Base-by-base conservation (phyloP, 768 basidiomycete species). In the Cystoderma amianthinum region DNA sequence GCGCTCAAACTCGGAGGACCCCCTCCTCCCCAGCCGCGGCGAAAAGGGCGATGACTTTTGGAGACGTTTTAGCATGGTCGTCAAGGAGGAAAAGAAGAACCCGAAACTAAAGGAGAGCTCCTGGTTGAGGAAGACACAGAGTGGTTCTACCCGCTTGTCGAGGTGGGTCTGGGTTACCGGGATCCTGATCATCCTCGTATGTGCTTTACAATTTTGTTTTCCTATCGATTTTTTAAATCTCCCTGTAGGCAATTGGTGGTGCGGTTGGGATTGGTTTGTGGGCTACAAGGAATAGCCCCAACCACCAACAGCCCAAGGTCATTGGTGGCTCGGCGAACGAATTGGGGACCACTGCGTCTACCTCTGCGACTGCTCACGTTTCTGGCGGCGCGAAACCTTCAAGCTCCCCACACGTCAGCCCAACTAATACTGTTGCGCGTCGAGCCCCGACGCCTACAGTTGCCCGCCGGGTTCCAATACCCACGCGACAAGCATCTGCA, bases 41-140 rank as follows among this genome's bases (percentile, higher is more conserved):
- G 78, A 85, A 55, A 76, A 71, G 37, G 85, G 85, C 1, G 86
- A 90, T 51, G 83, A 89, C 51, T 90, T 91, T 62, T 91, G 88
- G 88, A 69, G 84, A 45, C 71, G 88, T 28, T 91, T 90, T 61
- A 85, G 82, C 46, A 87, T 89, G 68, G 79, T 90, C 46, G 86
- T 78, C 6, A 85, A 78, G 54, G 78, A 80, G 44, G 79, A 84
- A 49, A 53, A 51, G 42, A 69, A 65, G 45, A 57, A 62, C 3
- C 36, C 52, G 5, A 47, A 56, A 7, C 53, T 68, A 53, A 78
- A 65, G 45, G 59, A 77, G 50, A 69, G 82, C 47, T 61, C 71
- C 5, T 90, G 88, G 87, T 66, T 90, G 25, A 60, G 57, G 37
- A 78, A 87, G 58, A 85, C 79, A 0, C 73, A 75, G 48, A 64